Evolutionary conservation across 75 land plant genomes (phyloP).

Genomic region (Pseudotsuga menziesii): DNA sequence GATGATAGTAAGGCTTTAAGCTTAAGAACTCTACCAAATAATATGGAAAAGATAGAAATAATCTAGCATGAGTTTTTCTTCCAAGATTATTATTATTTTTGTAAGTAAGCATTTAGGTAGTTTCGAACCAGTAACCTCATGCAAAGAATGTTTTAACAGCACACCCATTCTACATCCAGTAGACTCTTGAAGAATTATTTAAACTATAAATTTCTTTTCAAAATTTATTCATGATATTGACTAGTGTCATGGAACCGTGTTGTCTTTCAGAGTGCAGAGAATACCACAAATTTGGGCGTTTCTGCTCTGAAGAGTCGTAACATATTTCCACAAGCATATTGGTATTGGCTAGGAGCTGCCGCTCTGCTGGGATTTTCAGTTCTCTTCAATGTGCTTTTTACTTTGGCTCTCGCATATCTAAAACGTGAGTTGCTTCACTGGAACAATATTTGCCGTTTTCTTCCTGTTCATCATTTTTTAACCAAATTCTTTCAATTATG

Average conservation of each 20-base stretch:
- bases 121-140: too few relatives aligned
- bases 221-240: background rate
- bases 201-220: background rate
- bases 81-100: too few relatives aligned
- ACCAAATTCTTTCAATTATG: background rate
- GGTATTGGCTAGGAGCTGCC: conserved; percentile 84
- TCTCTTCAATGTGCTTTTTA: conserved; percentile 76
- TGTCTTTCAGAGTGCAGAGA: conserved; percentile 37
- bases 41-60: background rate
- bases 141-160: too few relatives aligned
- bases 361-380: conserved; percentile 62
- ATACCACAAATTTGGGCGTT: conserved; percentile 38
- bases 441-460: background rate
- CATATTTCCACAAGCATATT: conserved; percentile 32
- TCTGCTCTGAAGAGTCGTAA: conserved; percentile 38
- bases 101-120: too few relatives aligned
- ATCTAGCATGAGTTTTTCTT: background rate
- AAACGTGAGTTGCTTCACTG: conserved; percentile 45
- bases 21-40: background rate
- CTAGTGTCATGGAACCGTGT: background rate
- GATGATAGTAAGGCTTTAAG: conserved; percentile 18
- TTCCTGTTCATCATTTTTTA: background rate
- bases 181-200: background rate
- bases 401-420: conserved; percentile 65
- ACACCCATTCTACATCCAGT: too few relatives aligned